These are phyloP conservation scores for Gossypium trilobum DNA, from an alignment of 441 rosid species.

Conservation along the genomic window DNA sequence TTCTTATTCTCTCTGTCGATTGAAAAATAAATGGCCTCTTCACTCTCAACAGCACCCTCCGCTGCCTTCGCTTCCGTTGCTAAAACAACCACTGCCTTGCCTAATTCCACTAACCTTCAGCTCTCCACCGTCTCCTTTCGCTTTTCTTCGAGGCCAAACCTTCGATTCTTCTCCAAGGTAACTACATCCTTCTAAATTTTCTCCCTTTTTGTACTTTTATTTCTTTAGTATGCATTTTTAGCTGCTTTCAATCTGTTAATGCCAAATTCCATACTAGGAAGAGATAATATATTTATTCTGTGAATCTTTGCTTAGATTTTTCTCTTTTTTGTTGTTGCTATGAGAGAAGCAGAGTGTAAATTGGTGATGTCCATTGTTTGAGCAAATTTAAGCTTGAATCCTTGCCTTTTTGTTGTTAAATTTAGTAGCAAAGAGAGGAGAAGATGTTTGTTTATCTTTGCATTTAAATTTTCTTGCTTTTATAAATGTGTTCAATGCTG, in stretches of 20 bases:
- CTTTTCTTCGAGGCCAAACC: constrained; percentile 36
- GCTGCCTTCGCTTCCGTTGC: constrained; percentile 25
- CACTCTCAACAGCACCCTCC: constrained; percentile 25
- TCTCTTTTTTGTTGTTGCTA: background rate
- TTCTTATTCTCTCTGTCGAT: background rate
- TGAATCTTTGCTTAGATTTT: background rate
- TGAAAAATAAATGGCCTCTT: constrained; percentile 21
- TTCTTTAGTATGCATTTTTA: background rate
- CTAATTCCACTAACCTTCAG: constrained; percentile 17
- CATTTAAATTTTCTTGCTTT: background rate
- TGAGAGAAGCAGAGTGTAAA: background rate
- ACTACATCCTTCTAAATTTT: background rate
- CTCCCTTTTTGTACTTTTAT: background rate
- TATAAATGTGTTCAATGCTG: background rate
- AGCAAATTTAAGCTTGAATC: background rate
- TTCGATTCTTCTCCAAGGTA: constrained; percentile 48
- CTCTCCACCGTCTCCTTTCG: constrained; percentile 31
- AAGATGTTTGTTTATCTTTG: background rate
- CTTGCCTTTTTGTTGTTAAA: background rate
- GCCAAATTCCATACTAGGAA: background rate
- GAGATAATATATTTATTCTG: background rate
- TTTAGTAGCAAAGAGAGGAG: background rate
- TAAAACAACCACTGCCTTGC: constrained; percentile 20
- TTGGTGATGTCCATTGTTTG: background rate
- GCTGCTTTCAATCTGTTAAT: background rate